Base-by-base conservation (phyloP, 2,329 filamentous ascomycete genomes). In the Phaeosphaeriaceae sp. region DNA sequence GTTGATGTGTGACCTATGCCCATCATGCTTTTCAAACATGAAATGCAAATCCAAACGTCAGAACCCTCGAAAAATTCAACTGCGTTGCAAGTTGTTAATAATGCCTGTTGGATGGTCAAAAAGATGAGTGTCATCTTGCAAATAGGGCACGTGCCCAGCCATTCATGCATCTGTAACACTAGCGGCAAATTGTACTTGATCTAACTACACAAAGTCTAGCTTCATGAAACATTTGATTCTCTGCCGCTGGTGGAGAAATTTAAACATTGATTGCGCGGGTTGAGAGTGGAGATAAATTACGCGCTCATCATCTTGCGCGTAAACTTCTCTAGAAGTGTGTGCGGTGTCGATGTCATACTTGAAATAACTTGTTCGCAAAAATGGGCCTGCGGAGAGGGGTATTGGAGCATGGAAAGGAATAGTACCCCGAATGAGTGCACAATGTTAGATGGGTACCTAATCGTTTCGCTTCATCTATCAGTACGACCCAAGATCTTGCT, bases 161-260 rank as follows among this genome's bases (percentile, higher is more conserved):
- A 20, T 43, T 38, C 18, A 48, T 48, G 29, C 47, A 44, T 42
- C 50, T 48, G 46, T 39, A 42, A 48, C 42, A 32, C 29, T 35
- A 37, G 30, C 37, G 34, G 16, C 41, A 15, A 29, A 28, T 18
- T 26, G 12, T 36, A 35, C 42, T 45, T 11, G 17, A 16, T 15
- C 48, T 42, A 9, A 15, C 48, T 43, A 9, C 16, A 6, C 23
- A 33, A 20, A 8, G 38, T 4, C 33, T 50, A 48, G 43, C 11
- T 26, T 29, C 13, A 23, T 17, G 41, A 32, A 21, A 34, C 17
- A 33, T 21, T 23, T 34, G 29, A 44, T 18, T 33, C 41, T 29
- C 16, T 29, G 32, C 32, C 32, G 20, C 11, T 23, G 20, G 20
- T 21, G 37, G 36, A 43, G 46, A 48, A 46, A 20, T 42, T 33